Base-by-base conservation (phyloP, 306 rosid species). In the Delonix regia region DNA sequence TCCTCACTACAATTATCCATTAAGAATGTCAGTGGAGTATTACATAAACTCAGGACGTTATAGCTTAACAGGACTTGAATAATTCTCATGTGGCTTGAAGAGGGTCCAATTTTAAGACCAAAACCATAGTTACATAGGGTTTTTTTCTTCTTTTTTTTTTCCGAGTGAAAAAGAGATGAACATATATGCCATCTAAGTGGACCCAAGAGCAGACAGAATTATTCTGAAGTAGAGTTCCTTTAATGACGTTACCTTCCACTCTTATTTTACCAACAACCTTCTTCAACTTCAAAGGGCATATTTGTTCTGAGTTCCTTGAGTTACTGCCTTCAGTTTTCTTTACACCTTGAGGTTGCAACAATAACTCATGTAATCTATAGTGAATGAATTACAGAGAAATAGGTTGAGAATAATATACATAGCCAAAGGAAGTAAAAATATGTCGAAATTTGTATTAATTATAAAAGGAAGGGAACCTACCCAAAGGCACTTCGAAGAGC, bases 401-500 rank as follows among this genome's bases (percentile, higher is more conserved):
- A 75, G 75, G 47, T 21, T 7, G 67, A 69, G 67, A 73, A 64
- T 39, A 64, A 71, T 30, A 42, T 68, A 73, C 36, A 34, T 60
- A 83, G 76, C 75, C 41, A 55, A 56, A 69, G 10, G 2, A 44
- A 69, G 36, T 13, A 21, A 52, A 19, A 52, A 51, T 6, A 34
- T 0, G 63, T 71, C 9, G 21, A 39, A 52, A 33, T 13, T 28
- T 22, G 4, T n/a, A 39, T 47, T 53, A 44, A 14, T 56, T 69
- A 27, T 10, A 28, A 69, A 69, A 64, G 38, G 77, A 71, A 84
- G 33, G 82, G 13, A 56, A 69, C 88, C 34, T 79, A 95, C 99
- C 98, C 99, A 85, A 95, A 91, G 80, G 99, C 99, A 86, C 87
- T 87, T 79, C 97, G 87, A 76, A 95, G 96, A 83, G 85, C 88